phyloP scores from a whole-genome alignment of 139 green algal species.

The Auxenochlorella protothecoides region DNA sequence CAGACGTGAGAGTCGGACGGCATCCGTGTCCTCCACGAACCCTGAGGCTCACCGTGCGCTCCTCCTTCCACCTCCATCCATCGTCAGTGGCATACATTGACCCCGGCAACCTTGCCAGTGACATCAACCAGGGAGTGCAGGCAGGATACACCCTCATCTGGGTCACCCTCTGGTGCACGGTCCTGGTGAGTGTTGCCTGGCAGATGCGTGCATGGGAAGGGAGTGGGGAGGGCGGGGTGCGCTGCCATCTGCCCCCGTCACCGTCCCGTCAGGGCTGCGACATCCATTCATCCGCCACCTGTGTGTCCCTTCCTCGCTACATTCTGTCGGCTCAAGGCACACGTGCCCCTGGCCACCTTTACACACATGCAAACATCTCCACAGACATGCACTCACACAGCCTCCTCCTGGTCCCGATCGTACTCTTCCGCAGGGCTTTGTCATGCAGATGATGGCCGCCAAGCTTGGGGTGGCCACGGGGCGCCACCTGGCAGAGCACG shows the following conservation, averaged over 20 bases:
- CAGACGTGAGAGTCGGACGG: not conserved
- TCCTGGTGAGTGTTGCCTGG: not conserved
- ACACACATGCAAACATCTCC: too few species aligned
- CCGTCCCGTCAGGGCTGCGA: too few species aligned
- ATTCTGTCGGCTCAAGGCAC: too few species aligned
- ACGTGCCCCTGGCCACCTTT: too few species aligned
- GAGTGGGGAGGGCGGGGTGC: too few species aligned
- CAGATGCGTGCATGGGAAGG: too few species aligned
- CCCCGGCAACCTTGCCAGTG: not conserved
- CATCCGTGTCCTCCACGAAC: not conserved
- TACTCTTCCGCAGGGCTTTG: not conserved
- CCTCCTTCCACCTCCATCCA: too few species aligned
- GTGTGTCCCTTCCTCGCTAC: too few species aligned
- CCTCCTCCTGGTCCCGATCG: too few species aligned
- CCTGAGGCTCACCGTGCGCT: not conserved
- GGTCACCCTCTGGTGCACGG: not conserved
- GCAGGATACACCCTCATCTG: not conserved
- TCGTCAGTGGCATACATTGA: slow-evolving; percentile 1
- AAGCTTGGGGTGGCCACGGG: slow-evolving; percentile 29
- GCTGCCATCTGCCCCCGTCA: too few species aligned
- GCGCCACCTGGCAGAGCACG: slow-evolving; percentile 22
- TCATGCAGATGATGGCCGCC: slow-evolving; percentile 25
- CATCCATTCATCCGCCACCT: too few species aligned
- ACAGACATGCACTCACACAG: too few species aligned
- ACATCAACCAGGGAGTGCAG: slow-evolving; percentile 1